A percentile compares a stretch with the other conserved stretches of the same genome.
Conservation (phyloP, 306 rosid species). For the Oemleria cerasiformis region DNA sequence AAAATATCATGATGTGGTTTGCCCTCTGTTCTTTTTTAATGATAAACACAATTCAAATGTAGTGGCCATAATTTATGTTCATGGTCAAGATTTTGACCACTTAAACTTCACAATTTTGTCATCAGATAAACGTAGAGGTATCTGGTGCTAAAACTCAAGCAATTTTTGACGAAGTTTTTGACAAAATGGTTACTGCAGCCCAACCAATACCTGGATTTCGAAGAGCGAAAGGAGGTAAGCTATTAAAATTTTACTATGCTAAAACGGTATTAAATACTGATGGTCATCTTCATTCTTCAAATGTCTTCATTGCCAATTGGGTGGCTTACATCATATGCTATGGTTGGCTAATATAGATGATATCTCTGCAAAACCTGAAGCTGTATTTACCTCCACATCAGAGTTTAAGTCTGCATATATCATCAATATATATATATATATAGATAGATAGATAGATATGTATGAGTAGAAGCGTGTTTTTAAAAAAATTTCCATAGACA, state of each 20-base stretch:
- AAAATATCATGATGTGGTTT: not conserved
- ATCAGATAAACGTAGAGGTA: slow-evolving; percentile 65
- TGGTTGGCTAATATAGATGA: not conserved
- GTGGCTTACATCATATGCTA: not conserved
- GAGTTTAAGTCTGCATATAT: too few species aligned
- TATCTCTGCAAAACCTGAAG: not conserved
- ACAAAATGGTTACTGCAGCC: slow-evolving; percentile 76
- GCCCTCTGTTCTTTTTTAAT: not conserved
- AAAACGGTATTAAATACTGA: not conserved
- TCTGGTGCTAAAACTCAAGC: slow-evolving; percentile 59
- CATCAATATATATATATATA: too few species aligned
- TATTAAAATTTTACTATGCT: not conserved
- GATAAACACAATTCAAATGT: not conserved
- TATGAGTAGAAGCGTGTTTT: not conserved
- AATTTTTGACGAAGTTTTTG: slow-evolving; percentile 62
- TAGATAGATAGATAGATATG: too few species aligned
- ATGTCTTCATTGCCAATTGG: not conserved
- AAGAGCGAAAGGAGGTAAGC: slow-evolving; percentile 88
- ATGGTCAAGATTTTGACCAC: slow-evolving; percentile 1
- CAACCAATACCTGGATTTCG: slow-evolving; percentile 95
- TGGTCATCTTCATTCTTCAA: slow-evolving; percentile 8
- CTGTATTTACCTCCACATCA: not conserved
- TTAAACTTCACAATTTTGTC: slow-evolving; percentile 7
- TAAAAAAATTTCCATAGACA: not conserved
- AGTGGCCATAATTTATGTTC: not conserved